A percentile compares a stretch with the other conserved stretches of the same genome.
Evolutionary conservation across 2,329 filamentous ascomycete species (phyloP).

Genomic region (Aureobasidium mangrovei): DNA sequence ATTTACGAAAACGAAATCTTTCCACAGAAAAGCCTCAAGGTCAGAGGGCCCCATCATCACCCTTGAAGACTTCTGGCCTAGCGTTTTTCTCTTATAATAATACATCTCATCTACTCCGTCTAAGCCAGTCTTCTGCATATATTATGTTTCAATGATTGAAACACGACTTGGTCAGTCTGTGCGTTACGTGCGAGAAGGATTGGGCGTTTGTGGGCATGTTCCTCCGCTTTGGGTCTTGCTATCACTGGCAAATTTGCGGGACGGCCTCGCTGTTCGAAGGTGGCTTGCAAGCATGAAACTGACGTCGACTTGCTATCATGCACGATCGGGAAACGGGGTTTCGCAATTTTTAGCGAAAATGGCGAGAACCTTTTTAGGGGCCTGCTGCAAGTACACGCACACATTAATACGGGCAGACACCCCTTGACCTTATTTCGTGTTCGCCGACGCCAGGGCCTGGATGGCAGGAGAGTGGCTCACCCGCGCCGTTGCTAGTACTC

Average conservation of each 20-base stretch:
- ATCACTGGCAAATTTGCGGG: background rate
- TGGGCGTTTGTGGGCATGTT: background rate
- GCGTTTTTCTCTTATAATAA: background rate
- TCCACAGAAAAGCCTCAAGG: constrained; percentile 9
- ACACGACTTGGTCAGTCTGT: too few species aligned
- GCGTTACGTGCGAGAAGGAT: background rate
- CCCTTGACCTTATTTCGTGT: background rate
- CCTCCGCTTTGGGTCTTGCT: background rate
- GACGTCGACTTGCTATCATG: constrained; percentile 2
- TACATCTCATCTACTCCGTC: background rate
- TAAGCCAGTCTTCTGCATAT: too few species aligned
- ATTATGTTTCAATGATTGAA: background rate
- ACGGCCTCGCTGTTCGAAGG: background rate
- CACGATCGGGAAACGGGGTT: background rate
- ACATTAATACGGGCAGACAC: background rate
- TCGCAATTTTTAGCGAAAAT: constrained; percentile 1
- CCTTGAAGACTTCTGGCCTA: background rate
- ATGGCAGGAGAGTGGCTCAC: background rate
- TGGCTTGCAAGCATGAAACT: background rate
- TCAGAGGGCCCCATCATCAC: constrained; percentile 1
- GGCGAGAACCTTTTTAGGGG: background rate
- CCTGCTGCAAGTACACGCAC: background rate
- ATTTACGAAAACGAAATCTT: constrained; percentile 18
- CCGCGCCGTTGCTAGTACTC: constrained; percentile 5
- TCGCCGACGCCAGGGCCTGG: constrained; percentile 3